Evolutionary conservation across 1,139 yeast genomes (phyloP), one percentile per base, ranked within the genome.

Genomic region (Hansenula lynferdii): DNA sequence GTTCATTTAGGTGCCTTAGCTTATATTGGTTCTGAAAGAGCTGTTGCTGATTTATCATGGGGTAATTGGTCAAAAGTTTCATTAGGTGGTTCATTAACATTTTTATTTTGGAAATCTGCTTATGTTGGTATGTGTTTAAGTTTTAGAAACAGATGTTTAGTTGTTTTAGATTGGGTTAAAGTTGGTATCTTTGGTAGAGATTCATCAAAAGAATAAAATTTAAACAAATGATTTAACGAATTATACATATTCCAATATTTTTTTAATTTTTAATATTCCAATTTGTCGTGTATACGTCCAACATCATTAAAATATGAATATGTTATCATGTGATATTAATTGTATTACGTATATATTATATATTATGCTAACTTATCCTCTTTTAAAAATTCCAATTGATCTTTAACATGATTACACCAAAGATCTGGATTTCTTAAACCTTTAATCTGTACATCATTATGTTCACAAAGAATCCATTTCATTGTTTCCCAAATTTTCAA

Each of bases 81-180:
- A 27, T 69, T 89, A 37, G 94, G 95, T 45, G 97, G 97, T 54
- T 74, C 85, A 31, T 70, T 85, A 60, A 86, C 97, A 36, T 89
- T 82, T 71, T 72, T 85, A 63, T 82, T 90, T 76, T 90, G 97
- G 97, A 82, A 95, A 69, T 81, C 90, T 28, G 95, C 95, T 35
- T 89, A 90, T 66, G 76, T 90, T 52, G 80, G 86, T 65, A 89
- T 89, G 96, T 85, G 94, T 67, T 80, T 90, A 63, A 80, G 94
- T 38, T 80, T 84, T 56, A 81, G 89, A 68, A 87, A 85, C 72
- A 90, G 86, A 73, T 70, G 86, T 48, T 73, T 87, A 60, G 95
- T 89, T 43, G 75, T 80, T 49, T 68, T 84, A 57, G 97, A 90
- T 63, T 89, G 97, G 97, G 58, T 78, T 51, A 89, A 87, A 72